A percentile compares a stretch with the other conserved stretches of the same genome.
These are phyloP conservation scores for Saccharum officinarum DNA, from an alignment of 176 grass and related monocot species.

Conservation along the genomic window DNA sequence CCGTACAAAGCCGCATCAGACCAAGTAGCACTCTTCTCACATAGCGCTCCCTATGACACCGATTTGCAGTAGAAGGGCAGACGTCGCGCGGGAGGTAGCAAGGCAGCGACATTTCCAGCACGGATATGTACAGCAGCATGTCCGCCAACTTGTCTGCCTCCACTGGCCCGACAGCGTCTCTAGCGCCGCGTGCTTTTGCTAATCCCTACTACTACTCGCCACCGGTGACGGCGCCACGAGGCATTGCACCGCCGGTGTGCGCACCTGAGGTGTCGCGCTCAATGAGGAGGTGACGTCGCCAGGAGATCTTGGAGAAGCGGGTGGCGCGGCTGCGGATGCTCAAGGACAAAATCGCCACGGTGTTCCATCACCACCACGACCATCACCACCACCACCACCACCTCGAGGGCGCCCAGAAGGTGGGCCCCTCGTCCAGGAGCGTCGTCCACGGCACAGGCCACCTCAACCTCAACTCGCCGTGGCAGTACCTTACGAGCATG, in stretches of 20 bases:
- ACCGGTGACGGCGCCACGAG: not conserved
- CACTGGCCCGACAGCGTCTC: too few relatives aligned
- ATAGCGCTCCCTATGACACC: not conserved
- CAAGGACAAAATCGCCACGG: slow-evolving; percentile 52
- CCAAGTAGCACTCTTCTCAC: not conserved
- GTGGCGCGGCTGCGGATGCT: slow-evolving; percentile 40
- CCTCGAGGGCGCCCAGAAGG: not conserved
- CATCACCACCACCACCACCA: slow-evolving; percentile 58
- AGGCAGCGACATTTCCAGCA: too few relatives aligned
- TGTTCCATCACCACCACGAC: slow-evolving; percentile 67
- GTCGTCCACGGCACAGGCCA: not conserved
- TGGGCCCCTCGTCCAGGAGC: not conserved
- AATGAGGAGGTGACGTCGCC: not conserved
- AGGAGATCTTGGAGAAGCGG: slow-evolving; percentile 15
- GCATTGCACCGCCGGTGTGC: not conserved
- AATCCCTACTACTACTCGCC: too few relatives aligned
- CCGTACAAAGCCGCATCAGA: slow-evolving; percentile 14
- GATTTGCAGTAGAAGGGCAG: not conserved
- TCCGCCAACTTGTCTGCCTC: too few relatives aligned
- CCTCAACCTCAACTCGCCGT: slow-evolving; percentile 37
- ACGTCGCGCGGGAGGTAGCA: not conserved
- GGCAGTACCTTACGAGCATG: slow-evolving; percentile 44
- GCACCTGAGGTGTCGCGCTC: not conserved
- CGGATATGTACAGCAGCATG: too few relatives aligned
- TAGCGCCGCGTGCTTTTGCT: not conserved